phyloP scores from a whole-genome alignment of 2,329 filamentous ascomycete species.

The Trichophyton benhamiae region DNA sequence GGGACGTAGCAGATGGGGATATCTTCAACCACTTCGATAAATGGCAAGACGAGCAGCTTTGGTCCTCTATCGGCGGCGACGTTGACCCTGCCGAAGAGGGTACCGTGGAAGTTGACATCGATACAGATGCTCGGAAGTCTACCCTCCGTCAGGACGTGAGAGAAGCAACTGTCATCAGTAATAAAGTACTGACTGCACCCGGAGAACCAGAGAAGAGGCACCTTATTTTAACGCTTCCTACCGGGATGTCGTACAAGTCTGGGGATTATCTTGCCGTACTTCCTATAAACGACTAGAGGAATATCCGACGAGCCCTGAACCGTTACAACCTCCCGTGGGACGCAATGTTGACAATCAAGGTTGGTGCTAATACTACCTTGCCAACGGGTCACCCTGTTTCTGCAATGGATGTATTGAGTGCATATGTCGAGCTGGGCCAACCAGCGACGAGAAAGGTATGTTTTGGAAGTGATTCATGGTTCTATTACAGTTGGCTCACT shows the following conservation, averaged over 20 bases:
- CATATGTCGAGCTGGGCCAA: constrained; percentile 1
- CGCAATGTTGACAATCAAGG: background rate
- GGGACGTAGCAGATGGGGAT: background rate
- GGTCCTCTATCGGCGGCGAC: background rate
- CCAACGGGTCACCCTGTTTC: background rate
- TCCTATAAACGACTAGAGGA: background rate
- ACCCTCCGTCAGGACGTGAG: background rate
- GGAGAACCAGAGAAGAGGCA: constrained; percentile 1
- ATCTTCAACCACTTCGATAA: constrained; percentile 3
- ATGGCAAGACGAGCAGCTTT: constrained; percentile 1
- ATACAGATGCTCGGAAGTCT: background rate
- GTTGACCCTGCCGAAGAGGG: background rate
- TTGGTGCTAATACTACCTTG: background rate
- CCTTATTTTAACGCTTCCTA: background rate
- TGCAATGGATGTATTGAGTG: constrained; percentile 1
- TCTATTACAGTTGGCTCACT: background rate
- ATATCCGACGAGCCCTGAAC: constrained; percentile 1
- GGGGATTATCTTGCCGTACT: constrained; percentile 1
- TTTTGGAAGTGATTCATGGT: background rate
- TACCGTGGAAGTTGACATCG: background rate
- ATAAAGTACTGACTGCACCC: background rate
- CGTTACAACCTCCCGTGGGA: background rate
- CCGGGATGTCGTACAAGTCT: background rate
- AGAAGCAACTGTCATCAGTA: constrained; percentile 1
- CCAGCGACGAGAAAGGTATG: background rate